Evolutionary conservation across 2,329 filamentous ascomycete genomes (phyloP).

Genomic region (Calonectria pseudoreteaudii): DNA sequence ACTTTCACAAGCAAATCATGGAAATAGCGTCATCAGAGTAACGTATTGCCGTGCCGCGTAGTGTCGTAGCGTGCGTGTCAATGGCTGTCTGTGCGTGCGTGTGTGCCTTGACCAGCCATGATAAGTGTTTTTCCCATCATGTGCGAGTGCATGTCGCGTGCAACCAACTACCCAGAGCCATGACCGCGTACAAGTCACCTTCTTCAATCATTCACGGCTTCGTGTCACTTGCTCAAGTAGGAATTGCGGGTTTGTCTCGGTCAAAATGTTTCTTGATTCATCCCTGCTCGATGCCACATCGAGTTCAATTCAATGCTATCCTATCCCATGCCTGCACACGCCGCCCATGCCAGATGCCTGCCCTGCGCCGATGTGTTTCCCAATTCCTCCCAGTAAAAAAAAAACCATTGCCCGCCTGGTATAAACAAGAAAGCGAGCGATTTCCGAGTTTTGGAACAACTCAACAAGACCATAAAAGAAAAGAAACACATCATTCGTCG

Average conservation of each 20-base stretch:
- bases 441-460: slow-evolving; percentile 34
- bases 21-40: neutral
- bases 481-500: slow-evolving; percentile 30
- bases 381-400: slow-evolving; percentile 12
- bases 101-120: neutral
- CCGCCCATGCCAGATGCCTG: slow-evolving; percentile 34
- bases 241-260: slow-evolving; percentile 2
- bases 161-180: neutral
- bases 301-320: slow-evolving; percentile 22
- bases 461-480: slow-evolving; percentile 27
- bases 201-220: neutral
- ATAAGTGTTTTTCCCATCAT: neutral
- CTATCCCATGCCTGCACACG: slow-evolving; percentile 19
- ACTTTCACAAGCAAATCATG: neutral
- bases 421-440: slow-evolving; percentile 40
- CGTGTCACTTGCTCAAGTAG: slow-evolving; percentile 8
- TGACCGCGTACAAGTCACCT: neutral
- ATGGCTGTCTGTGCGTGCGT: neutral
- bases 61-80: neutral
- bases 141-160: neutral
- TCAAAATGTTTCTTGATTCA: slow-evolving; percentile 5
- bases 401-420: slow-evolving; percentile 43
- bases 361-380: slow-evolving; percentile 33
- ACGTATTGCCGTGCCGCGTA: neutral
- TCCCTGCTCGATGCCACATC: slow-evolving; percentile 24